phyloP scores from a whole-genome alignment of 306 rosid species.

The Lathyrus sativus region DNA sequence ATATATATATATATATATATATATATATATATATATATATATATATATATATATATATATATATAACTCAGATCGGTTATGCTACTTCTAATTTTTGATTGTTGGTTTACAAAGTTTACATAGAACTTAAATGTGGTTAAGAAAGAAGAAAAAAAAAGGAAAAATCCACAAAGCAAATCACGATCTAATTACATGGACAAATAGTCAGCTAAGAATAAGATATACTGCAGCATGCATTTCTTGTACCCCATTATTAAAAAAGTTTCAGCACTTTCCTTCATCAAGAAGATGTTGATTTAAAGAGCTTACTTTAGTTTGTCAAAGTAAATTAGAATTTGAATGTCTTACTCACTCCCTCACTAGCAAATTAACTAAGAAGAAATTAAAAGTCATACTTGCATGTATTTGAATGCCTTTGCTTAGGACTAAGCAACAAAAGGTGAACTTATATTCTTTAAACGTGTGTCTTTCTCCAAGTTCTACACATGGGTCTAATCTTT shows the following conservation, averaged over 20 bases:
- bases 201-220: conserved; percentile 47
- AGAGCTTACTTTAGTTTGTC: conserved; percentile 9
- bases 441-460: conserved; percentile 21
- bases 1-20: too few species aligned
- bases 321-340: conserved; percentile 31
- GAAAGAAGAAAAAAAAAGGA: background rate
- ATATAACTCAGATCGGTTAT: conserved; percentile 12
- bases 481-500: conserved; percentile 42
- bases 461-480: conserved; percentile 22
- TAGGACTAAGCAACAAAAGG: conserved; percentile 38
- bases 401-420: conserved; percentile 33
- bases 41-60: too few species aligned
- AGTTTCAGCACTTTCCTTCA: conserved; percentile 65
- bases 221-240: conserved; percentile 33
- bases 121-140: conserved; percentile 14
- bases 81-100: background rate
- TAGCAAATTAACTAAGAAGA: conserved; percentile 11
- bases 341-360: background rate
- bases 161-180: conserved; percentile 35
- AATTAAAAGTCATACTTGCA: background rate
- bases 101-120: conserved; percentile 18
- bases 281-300: conserved; percentile 54
- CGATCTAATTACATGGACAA: conserved; percentile 17
- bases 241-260: conserved; percentile 44
- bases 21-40: too few species aligned